Conservation (phyloP, 202 grass and related monocot genomes). For the Schoenoplectus triqueter region DNA sequence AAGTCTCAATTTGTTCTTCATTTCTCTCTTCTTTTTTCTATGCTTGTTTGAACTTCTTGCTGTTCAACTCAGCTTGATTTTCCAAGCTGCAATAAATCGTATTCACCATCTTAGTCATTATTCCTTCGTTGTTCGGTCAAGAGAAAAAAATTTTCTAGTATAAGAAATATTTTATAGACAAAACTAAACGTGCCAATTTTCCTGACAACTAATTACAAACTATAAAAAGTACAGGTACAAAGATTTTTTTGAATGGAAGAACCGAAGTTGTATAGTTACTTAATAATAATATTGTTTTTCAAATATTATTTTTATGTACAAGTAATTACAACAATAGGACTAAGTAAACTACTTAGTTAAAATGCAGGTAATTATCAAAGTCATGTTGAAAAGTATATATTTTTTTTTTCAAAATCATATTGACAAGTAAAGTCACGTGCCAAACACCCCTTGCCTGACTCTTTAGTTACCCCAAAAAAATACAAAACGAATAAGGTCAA, state of each 20-base stretch:
- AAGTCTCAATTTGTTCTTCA: constrained; percentile 29
- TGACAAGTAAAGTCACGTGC: not conserved
- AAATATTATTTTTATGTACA: not conserved
- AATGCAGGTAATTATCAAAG: not conserved
- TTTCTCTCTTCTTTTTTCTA: not conserved
- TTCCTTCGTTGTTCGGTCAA: not conserved
- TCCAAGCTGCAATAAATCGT: constrained; percentile 24
- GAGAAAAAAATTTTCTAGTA: not conserved
- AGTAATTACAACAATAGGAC: not conserved
- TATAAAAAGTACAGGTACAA: not conserved
- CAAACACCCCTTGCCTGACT: not conserved
- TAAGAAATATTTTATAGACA: not conserved
- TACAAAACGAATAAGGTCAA: not conserved
- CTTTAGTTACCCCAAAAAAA: not conserved
- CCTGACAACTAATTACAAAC: not conserved
- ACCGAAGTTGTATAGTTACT: not conserved
- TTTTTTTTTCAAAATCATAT: not conserved
- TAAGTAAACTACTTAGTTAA: not conserved
- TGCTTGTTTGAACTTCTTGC: not conserved
- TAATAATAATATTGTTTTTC: not conserved
- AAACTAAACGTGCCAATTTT: not conserved
- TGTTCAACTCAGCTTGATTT: constrained; percentile 8
- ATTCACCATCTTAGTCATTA: not conserved
- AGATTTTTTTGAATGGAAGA: not conserved
- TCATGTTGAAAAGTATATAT: not conserved